Conservation (phyloP, 805 yeast genomes). For the Nakazawaea peltata region DNA sequence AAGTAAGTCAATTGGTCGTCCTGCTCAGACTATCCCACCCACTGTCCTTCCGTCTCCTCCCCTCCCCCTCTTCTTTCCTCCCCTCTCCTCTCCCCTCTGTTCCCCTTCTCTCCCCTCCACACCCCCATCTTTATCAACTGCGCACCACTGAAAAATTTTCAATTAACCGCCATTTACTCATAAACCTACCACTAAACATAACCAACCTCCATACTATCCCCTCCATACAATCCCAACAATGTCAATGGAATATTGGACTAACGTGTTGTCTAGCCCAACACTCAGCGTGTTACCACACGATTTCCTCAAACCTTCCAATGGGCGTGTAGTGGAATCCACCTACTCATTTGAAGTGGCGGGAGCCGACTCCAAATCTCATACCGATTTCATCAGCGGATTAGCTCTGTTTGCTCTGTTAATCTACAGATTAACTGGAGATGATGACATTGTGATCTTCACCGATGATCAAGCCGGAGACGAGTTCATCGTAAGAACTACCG, state of each 20-base stretch:
- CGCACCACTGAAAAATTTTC: too few species aligned
- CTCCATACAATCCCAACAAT: too few species aligned
- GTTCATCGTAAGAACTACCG: slow-evolving; percentile 53
- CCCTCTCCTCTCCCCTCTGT: too few species aligned
- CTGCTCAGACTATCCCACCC: too few species aligned
- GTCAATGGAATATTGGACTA: slow-evolving; percentile 46
- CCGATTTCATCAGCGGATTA: slow-evolving; percentile 43
- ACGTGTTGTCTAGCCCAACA: slow-evolving; percentile 68
- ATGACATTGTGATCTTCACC: slow-evolving; percentile 83
- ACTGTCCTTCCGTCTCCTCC: too few species aligned
- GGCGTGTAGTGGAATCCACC: slow-evolving; percentile 58
- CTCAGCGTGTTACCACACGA: slow-evolving; percentile 85
- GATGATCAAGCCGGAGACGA: slow-evolving; percentile 38
- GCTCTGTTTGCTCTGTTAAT: slow-evolving; percentile 65
- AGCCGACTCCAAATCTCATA: slow-evolving; percentile 6
- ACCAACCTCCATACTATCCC: too few species aligned
- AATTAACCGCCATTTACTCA: too few species aligned
- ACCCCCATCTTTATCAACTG: too few species aligned
- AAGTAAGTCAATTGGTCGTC: too few species aligned
- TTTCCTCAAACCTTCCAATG: slow-evolving; percentile 67
- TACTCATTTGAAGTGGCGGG: slow-evolving; percentile 20
- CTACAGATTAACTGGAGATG: slow-evolving; percentile 86
- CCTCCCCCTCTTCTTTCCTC: too few species aligned
- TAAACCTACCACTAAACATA: too few species aligned
- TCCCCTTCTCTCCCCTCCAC: too few species aligned